These are phyloP conservation scores for Tuber calosporum DNA, from an alignment of 495 filamentous ascomycete genomes.

Conservation along the genomic window DNA sequence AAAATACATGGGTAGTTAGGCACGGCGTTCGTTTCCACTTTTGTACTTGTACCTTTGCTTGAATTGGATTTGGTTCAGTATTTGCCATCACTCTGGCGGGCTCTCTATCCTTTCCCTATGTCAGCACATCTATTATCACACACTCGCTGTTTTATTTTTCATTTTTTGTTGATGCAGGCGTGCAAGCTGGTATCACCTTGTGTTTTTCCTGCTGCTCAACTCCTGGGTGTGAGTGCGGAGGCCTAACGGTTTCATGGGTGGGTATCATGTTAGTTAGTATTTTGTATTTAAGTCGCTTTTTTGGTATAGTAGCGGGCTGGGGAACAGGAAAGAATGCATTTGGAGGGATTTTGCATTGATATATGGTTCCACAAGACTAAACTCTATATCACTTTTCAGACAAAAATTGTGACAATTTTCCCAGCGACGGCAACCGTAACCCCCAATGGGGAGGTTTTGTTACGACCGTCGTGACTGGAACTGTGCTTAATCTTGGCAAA, in stretches of 20 bases:
- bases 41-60: constrained; percentile 8
- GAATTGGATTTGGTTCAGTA: constrained; percentile 8
- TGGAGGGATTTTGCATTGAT: not conserved
- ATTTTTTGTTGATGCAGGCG: constrained; percentile 20
- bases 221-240: not conserved
- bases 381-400: too few species aligned
- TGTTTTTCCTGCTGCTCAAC: not conserved
- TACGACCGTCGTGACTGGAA: too few species aligned
- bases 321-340: not conserved
- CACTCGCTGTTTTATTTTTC: constrained; percentile 8
- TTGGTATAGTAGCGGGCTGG: not conserved
- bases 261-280: not conserved
- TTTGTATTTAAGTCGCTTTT: not conserved
- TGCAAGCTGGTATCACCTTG: not conserved
- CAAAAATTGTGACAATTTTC: too few species aligned
- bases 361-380: too few species aligned
- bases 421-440: too few species aligned
- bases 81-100: constrained; percentile 15
- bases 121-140: constrained; percentile 28
- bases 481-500: too few species aligned
- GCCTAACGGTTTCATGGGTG: not conserved
- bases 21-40: constrained; percentile 28
- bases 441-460: too few species aligned
- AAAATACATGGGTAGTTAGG: constrained; percentile 25
- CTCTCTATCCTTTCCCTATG: constrained; percentile 24